phyloP scores from a whole-genome alignment of 2,329 filamentous ascomycete species.

The Aaosphaeria pasadenensis region DNA sequence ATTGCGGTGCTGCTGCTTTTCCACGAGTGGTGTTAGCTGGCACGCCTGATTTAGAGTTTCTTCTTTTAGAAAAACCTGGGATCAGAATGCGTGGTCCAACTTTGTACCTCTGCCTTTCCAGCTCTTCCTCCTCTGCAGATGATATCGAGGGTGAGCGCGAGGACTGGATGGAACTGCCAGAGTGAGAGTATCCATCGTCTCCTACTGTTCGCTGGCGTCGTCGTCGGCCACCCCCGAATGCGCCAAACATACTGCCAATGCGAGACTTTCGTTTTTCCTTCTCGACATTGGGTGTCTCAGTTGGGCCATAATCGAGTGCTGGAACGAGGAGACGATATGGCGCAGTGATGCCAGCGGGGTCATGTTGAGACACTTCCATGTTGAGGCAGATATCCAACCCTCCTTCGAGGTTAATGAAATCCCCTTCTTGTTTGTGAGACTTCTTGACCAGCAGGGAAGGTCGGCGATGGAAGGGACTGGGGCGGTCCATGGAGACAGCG shows the following conservation, averaged over 20 bases:
- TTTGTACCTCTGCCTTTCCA: slow-evolving; percentile 27
- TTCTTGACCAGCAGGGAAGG: slow-evolving; percentile 44
- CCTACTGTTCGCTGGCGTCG: slow-evolving; percentile 22
- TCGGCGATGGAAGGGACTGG: slow-evolving; percentile 43
- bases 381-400: slow-evolving; percentile 86
- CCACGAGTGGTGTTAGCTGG: slow-evolving; percentile 13
- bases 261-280: slow-evolving; percentile 24
- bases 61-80: slow-evolving; percentile 26
- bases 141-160: slow-evolving; percentile 12
- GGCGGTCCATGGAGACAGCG: slow-evolving; percentile 21
- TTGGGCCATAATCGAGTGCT: slow-evolving; percentile 53
- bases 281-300: slow-evolving; percentile 13
- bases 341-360: slow-evolving; percentile 82
- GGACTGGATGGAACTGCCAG: slow-evolving; percentile 7
- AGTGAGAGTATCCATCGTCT: slow-evolving; percentile 31
- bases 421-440: slow-evolving; percentile 28
- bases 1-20: slow-evolving; percentile 12
- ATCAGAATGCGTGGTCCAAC: slow-evolving; percentile 33
- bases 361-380: slow-evolving; percentile 79
- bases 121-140: slow-evolving; percentile 31
- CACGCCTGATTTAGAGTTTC: slow-evolving; percentile 12
- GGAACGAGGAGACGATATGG: slow-evolving; percentile 88
- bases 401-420: slow-evolving; percentile 70
- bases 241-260: slow-evolving; percentile 22
- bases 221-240: slow-evolving; percentile 18